These are phyloP conservation scores for Fagopyrum homotropicum DNA, from an alignment of 148 eudicot genomes.

Conservation along the genomic window DNA sequence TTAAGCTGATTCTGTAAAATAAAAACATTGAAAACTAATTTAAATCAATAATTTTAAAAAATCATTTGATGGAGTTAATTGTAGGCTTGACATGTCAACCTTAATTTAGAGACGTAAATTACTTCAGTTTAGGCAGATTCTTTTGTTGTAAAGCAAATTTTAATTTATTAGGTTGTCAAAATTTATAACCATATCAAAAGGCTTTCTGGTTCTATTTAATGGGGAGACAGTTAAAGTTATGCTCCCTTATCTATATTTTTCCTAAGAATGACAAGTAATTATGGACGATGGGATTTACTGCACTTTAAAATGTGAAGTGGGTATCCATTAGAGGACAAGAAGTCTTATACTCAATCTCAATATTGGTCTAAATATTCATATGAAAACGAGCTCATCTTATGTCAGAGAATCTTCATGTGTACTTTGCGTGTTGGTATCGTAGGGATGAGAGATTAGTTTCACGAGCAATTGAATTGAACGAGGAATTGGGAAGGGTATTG, in stretches of 20 bases:
- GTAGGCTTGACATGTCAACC: too few species aligned
- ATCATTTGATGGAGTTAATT: too few species aligned
- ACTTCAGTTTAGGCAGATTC: too few species aligned
- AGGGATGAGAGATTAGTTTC: constrained; percentile 78
- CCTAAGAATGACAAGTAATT: neutral
- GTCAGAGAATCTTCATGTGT: neutral
- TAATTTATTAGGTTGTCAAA: neutral
- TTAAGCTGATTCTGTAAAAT: too few species aligned
- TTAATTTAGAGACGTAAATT: too few species aligned
- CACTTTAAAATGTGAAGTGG: neutral
- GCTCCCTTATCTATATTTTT: neutral
- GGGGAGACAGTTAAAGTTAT: neutral
- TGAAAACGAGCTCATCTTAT: neutral
- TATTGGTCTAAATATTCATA: neutral
- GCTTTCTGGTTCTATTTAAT: neutral
- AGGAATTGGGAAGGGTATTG: constrained; percentile 62
- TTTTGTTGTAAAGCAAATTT: too few species aligned
- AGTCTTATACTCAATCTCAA: neutral
- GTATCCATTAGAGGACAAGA: neutral
- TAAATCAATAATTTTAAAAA: too few species aligned
- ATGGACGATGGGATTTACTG: neutral
- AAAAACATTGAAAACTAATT: too few species aligned
- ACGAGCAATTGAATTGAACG: constrained; percentile 81
- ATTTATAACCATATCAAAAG: neutral
- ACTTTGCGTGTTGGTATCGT: neutral